Evolutionary conservation across 2,329 filamentous ascomycete genomes (phyloP), one percentile per base, ranked within the genome.

Genomic region (Aspergillus sp.): DNA sequence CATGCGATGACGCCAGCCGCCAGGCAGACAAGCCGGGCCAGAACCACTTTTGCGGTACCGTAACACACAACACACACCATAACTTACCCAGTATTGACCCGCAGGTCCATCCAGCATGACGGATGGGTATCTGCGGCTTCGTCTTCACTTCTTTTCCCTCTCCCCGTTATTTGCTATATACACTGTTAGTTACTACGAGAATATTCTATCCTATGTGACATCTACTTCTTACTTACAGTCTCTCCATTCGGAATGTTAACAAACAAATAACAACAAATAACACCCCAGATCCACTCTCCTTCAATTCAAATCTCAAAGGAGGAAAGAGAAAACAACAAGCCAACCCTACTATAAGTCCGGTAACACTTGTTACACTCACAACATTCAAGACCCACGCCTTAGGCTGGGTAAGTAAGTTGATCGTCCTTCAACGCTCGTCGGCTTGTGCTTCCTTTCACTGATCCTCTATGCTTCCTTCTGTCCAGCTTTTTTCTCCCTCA

Each of bases 381-480:
- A n/a, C 38, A 45, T 41, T 55, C 43, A 43, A 51, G 60, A 61
- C 66, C 56, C 54, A 61, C 61, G 58, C 57, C 60, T 55, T 62
- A 48, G 39, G 49, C 45, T 60, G 60, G 62, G 61, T 64, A 65
- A 64, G 61, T 64, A 65, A 64, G 60, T 61, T 69, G 64, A 58
- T 57, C 23, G 49, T 36, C 39, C 51, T 63, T 59, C 54, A 60
- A 63, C 54, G 57, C 61, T 59, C 60, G 60, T 57, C 61, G 53
- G 60, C 50, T 38, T 61, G 52, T 62, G 55, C 45, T 55, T 58
- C 54, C 52, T 32, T 21, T 56, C 45, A 45, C 25, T 62, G 48
- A 38, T 58, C 25, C 48, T 47, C 50, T 57, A 55, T 30, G 43
- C 56, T 50, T 58, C 50, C 39, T 48, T 55, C 43, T 53, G 36